Percentiles rank a stretch among this genome's conserved stretches.
Evolutionary conservation across 331 rosid genomes (phyloP).

Genomic region (Rosa hybrid): DNA sequence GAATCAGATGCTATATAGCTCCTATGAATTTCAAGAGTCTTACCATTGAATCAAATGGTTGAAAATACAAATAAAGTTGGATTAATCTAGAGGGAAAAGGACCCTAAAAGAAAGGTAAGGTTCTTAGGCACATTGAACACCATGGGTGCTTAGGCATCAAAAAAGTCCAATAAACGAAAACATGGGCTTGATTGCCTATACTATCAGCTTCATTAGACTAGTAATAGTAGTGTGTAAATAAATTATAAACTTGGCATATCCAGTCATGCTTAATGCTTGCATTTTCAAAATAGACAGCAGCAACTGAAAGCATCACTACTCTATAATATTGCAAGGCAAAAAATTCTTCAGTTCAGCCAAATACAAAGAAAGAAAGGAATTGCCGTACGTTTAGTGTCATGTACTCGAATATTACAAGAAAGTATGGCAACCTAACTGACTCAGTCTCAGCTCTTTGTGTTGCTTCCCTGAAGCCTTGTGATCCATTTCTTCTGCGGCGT

Average conservation of each 20-base stretch:
- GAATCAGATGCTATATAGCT: conserved; percentile 58
- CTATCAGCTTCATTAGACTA: not conserved
- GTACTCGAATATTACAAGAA: conserved; percentile 8
- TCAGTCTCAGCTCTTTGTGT: conserved; percentile 35
- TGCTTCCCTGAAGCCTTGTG: conserved; percentile 68
- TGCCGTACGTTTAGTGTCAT: not conserved
- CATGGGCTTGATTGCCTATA: not conserved
- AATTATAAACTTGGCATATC: not conserved
- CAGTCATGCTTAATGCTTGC: not conserved
- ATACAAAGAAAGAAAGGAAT: not conserved
- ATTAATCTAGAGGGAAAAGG: not conserved
- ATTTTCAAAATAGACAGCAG: not conserved
- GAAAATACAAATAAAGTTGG: not conserved
- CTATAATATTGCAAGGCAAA: not conserved
- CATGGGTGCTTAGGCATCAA: not conserved
- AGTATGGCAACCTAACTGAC: conserved; percentile 25
- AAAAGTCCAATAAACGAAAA: not conserved
- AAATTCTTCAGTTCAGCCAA: conserved; percentile 9
- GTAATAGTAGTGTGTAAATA: not conserved
- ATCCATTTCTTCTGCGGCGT: conserved; percentile 78
- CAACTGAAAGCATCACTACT: not conserved
- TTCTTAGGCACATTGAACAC: not conserved
- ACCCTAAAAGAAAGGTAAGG: not conserved
- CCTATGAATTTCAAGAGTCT: conserved; percentile 10
- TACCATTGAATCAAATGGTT: not conserved